Percentiles rank a stretch among this genome's conserved stretches.
phyloP scores from a whole-genome alignment of 192 early-diverging fungal genomes.

The Backusella sp. region DNA sequence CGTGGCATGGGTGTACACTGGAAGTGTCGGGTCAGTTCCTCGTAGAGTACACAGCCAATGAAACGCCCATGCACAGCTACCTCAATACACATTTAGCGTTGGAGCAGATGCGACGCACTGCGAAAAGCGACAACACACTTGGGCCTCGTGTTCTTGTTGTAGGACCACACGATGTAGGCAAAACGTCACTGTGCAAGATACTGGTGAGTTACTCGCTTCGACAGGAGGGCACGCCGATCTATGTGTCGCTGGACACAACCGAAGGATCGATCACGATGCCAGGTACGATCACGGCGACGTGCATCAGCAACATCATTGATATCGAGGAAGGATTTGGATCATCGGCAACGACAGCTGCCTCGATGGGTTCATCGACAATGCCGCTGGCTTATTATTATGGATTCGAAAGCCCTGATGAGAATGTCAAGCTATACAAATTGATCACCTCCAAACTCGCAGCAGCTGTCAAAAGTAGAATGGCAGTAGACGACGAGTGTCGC shows the following conservation, averaged over 20 bases:
- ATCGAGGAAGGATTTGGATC: constrained; percentile 81
- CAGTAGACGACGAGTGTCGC: constrained; percentile 58
- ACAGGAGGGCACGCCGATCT: constrained; percentile 71
- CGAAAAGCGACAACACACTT: constrained; percentile 36
- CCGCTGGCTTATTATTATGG: constrained; percentile 94
- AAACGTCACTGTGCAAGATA: constrained; percentile 83
- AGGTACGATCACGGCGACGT: constrained; percentile 78
- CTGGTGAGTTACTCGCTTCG: constrained; percentile 87
- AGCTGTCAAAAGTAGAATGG: constrained; percentile 62
- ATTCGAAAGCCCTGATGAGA: constrained; percentile 70
- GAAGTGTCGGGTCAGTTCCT: constrained; percentile 60
- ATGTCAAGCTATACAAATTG: constrained; percentile 76
- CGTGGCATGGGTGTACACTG: constrained; percentile 87
- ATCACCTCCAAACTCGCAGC: constrained; percentile 62
- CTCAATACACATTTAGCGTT: constrained; percentile 88
- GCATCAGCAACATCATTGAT: constrained; percentile 76
- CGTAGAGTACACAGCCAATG: constrained; percentile 88
- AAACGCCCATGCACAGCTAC: constrained; percentile 92
- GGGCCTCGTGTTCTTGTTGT: constrained; percentile 76
- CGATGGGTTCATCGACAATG: constrained; percentile 61
- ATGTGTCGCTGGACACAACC: constrained; percentile 84
- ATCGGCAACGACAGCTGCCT: constrained; percentile 63
- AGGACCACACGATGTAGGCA: constrained; percentile 92
- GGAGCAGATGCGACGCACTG: constrained; percentile 67
- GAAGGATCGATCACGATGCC: constrained; percentile 87